A percentile compares a stretch with the other conserved stretches of the same genome.
Conservation (phyloP, 805 yeast species). For the Saccharomycopsis vini region DNA sequence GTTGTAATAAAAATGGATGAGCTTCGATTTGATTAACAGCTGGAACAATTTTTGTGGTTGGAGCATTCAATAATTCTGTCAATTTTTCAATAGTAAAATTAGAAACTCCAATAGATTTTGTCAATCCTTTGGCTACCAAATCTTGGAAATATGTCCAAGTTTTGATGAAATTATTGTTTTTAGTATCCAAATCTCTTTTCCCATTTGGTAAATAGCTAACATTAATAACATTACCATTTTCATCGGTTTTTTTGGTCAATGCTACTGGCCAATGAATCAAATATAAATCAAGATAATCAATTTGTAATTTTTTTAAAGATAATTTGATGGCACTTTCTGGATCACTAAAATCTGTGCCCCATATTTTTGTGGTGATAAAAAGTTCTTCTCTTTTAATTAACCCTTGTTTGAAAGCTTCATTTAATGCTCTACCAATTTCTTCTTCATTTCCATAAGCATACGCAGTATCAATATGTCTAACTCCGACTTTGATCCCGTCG, state of each 20-base stretch:
- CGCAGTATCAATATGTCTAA: constrained; percentile 59
- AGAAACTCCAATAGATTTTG: constrained; percentile 68
- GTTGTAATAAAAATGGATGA: constrained; percentile 66
- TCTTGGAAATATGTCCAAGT: constrained; percentile 61
- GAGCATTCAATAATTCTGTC: constrained; percentile 38
- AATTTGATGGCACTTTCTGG: constrained; percentile 40
- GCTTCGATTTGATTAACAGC: constrained; percentile 69
- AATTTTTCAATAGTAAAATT: constrained; percentile 53
- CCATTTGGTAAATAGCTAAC: constrained; percentile 32
- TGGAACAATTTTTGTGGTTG: constrained; percentile 47
- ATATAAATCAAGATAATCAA: constrained; percentile 58
- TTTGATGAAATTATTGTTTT: constrained; percentile 37
- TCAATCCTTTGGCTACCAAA: constrained; percentile 42
- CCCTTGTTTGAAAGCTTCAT: constrained; percentile 23
- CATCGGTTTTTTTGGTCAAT: constrained; percentile 30
- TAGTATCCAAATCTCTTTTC: constrained; percentile 26
- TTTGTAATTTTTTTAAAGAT: constrained; percentile 41
- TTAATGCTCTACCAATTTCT: constrained; percentile 34
- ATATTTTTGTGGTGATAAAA: constrained; percentile 57
- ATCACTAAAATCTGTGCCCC: constrained; percentile 34
- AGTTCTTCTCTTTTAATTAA: constrained; percentile 35
- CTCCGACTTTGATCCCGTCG: constrained; percentile 43
- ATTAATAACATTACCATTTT: constrained; percentile 18
- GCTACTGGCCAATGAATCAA: constrained; percentile 62
- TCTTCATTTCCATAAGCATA: constrained; percentile 51